Evolutionary conservation across 1,139 yeast species (phyloP).

Genomic region (Pichia sp.): DNA sequence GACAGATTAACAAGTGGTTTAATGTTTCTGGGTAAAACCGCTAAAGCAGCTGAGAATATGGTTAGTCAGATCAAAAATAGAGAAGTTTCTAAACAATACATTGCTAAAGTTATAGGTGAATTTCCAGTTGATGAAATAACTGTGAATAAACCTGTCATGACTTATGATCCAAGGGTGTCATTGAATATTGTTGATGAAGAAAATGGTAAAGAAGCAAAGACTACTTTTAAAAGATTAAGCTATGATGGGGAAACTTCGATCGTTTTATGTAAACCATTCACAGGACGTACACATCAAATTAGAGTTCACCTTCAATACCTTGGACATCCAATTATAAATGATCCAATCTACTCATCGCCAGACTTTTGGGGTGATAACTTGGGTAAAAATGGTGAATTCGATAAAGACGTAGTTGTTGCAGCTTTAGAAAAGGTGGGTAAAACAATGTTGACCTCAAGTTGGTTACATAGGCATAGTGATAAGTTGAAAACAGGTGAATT

Average conservation of each 20-base stretch:
- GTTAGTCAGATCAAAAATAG: conserved; percentile 71
- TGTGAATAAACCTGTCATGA: conserved; percentile 64
- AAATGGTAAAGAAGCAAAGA: conserved; percentile 60
- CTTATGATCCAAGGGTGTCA: conserved; percentile 74
- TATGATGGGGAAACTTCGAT: conserved; percentile 61
- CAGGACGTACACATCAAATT: conserved; percentile 94
- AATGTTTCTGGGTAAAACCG: conserved; percentile 83
- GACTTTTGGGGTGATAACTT: conserved; percentile 64
- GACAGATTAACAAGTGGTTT: conserved; percentile 92
- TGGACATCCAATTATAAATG: conserved; percentile 91
- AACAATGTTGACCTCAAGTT: conserved; percentile 57
- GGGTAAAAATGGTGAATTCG: conserved; percentile 49
- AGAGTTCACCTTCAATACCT: conserved; percentile 83
- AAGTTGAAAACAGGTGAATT: conserved; percentile 27
- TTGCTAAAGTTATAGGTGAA: conserved; percentile 82
- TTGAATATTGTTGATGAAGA: conserved; percentile 60
- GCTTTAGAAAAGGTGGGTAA: conserved; percentile 63
- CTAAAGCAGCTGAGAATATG: conserved; percentile 73
- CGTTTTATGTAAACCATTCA: conserved; percentile 75
- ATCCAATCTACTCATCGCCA: conserved; percentile 72
- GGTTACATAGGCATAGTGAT: conserved; percentile 43
- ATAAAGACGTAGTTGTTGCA: conserved; percentile 35
- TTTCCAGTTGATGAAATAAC: conserved; percentile 54
- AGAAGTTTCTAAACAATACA: conserved; percentile 71
- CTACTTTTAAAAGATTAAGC: conserved; percentile 48